Conservation (phyloP, 2,329 filamentous ascomycete species). For the Fusarium guadeloupense region DNA sequence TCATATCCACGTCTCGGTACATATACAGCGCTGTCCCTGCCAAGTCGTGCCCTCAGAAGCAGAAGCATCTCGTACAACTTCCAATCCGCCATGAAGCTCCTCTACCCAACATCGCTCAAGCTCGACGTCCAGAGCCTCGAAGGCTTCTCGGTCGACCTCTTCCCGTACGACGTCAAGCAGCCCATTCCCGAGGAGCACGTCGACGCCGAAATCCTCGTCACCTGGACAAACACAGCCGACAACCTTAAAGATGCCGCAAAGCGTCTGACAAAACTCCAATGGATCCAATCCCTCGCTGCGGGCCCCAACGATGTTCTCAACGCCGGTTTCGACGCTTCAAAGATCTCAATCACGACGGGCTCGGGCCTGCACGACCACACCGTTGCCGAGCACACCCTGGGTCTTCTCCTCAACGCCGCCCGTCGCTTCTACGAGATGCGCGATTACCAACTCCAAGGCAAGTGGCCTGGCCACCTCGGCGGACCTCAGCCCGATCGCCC, state of each 20-base stretch:
- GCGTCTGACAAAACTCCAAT: conserved; percentile 65
- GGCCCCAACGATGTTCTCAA: conserved; percentile 71
- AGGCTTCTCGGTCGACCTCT: conserved; percentile 66
- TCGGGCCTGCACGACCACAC: conserved; percentile 71
- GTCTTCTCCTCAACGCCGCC: conserved; percentile 63
- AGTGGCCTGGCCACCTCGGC: conserved; percentile 70
- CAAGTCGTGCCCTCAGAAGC: neutral
- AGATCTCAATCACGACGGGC: conserved; percentile 66
- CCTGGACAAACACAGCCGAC: conserved; percentile 66
- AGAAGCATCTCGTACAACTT: neutral
- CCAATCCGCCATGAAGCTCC: conserved; percentile 64
- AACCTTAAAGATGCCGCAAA: conserved; percentile 67
- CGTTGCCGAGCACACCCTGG: conserved; percentile 71
- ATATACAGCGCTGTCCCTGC: conserved; percentile 29
- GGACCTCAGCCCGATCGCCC: conserved; percentile 68
- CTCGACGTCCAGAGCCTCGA: conserved; percentile 65
- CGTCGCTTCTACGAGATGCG: conserved; percentile 70
- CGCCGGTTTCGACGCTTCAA: conserved; percentile 66
- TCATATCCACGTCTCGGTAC: conserved; percentile 29
- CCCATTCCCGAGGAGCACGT: conserved; percentile 64
- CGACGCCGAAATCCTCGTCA: conserved; percentile 69
- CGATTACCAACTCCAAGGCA: conserved; percentile 64
- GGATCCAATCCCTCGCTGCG: conserved; percentile 74
- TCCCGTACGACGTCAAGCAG: conserved; percentile 67
- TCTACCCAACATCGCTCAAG: conserved; percentile 70